Evolutionary conservation across 2,329 filamentous ascomycete species (phyloP).

Genomic region (Hypoxylon sp.): DNA sequence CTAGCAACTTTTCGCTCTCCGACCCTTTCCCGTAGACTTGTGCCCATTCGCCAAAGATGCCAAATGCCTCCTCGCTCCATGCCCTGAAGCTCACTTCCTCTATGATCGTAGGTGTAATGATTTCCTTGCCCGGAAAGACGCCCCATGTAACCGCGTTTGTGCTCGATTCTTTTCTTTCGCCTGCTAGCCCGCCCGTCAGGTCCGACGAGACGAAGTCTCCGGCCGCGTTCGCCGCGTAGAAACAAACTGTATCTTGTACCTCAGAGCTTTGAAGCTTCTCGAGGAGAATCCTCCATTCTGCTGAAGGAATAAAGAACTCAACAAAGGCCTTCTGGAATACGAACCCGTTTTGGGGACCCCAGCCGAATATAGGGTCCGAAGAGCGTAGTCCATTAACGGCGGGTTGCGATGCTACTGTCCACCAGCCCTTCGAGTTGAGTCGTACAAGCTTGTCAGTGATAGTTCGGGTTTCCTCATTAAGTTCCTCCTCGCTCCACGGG

Average conservation of each 20-base stretch:
- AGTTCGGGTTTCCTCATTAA: conserved; percentile 84
- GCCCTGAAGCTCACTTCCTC: conserved; percentile 94
- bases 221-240: conserved; percentile 84
- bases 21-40: conserved; percentile 85
- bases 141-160: conserved; percentile 99
- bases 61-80: conserved; percentile 96
- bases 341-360: conserved; percentile 92
- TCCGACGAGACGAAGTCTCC: conserved; percentile 86
- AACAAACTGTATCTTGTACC: conserved; percentile 79
- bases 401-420: conserved; percentile 96
- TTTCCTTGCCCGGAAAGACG: conserved; percentile 94
- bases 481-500: conserved; percentile 93
- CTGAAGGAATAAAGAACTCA: conserved; percentile 87
- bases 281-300: conserved; percentile 79
- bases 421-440: conserved; percentile 89
- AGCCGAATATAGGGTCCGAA: conserved; percentile 85
- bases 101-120: conserved; percentile 95
- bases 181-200: conserved; percentile 56
- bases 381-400: conserved; percentile 89
- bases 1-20: conserved; percentile 79
- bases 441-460: conserved; percentile 82
- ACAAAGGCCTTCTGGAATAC: conserved; percentile 99
- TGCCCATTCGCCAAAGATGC: conserved; percentile 95
- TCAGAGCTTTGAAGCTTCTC: conserved; percentile 72
- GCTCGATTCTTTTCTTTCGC: conserved; percentile 60